Percentiles rank a stretch among this genome's conserved stretches.
Conservation (phyloP, 495 filamentous ascomycete genomes). For the Pyrenula aspistea region DNA sequence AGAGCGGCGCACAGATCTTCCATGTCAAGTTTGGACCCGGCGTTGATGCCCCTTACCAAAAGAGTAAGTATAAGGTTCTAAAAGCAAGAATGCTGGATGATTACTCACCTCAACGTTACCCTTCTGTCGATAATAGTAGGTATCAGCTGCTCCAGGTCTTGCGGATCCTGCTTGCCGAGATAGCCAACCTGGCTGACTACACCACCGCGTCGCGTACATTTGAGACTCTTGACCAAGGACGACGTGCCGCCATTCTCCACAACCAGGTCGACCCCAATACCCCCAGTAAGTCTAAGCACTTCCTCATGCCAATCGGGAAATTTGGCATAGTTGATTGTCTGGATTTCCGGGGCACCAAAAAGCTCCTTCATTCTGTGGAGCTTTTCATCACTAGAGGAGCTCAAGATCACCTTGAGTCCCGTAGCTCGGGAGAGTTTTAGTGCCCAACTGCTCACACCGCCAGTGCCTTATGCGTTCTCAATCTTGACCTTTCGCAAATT, state of each 20-base stretch:
- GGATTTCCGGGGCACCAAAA: conserved; percentile 9
- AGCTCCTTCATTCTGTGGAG: conserved; percentile 11
- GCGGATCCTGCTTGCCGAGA: conserved; percentile 15
- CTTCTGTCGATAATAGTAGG: conserved; percentile 21
- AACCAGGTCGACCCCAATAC: conserved; percentile 26
- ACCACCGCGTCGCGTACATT: conserved; percentile 21
- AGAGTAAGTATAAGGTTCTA: not conserved
- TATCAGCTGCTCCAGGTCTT: conserved; percentile 15
- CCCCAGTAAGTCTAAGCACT: conserved; percentile 19
- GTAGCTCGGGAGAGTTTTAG: conserved; percentile 21
- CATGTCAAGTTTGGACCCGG: conserved; percentile 21
- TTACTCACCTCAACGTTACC: conserved; percentile 13
- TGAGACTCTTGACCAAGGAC: conserved; percentile 22
- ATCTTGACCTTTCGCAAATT: too few relatives aligned
- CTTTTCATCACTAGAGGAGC: conserved; percentile 23
- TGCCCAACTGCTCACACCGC: conserved; percentile 22
- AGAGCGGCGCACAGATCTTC: conserved; percentile 22
- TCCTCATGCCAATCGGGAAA: conserved; percentile 22
- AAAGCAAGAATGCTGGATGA: not conserved
- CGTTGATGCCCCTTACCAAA: conserved; percentile 22
- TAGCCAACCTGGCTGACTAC: conserved; percentile 29
- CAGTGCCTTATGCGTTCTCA: conserved; percentile 14
- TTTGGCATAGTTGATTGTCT: conserved; percentile 21
- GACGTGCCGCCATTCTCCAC: conserved; percentile 24
- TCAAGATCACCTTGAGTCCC: conserved; percentile 21